Evolutionary conservation across 2,329 filamentous ascomycete genomes (phyloP).

Genomic region (Diaporthe sp.): DNA sequence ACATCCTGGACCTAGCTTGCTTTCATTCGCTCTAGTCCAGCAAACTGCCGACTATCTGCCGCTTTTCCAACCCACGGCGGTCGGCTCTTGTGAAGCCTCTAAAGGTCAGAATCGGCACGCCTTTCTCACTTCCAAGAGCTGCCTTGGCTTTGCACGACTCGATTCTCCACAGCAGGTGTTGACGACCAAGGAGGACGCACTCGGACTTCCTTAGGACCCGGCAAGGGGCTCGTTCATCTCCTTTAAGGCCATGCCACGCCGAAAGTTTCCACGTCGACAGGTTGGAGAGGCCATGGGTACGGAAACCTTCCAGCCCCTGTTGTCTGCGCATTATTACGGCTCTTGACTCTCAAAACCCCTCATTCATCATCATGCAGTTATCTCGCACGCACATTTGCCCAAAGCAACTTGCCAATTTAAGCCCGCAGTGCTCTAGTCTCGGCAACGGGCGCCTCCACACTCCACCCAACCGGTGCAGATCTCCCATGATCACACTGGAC

Average conservation of each 20-base stretch:
- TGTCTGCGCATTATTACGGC: not conserved
- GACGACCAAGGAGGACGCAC: not conserved
- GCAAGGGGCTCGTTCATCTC: slow-evolving; percentile 1
- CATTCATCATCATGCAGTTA: slow-evolving; percentile 26
- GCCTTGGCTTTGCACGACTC: slow-evolving; percentile 4
- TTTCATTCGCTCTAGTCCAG: not conserved
- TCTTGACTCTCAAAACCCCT: slow-evolving; percentile 16
- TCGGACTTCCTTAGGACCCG: not conserved
- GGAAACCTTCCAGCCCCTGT: slow-evolving; percentile 7
- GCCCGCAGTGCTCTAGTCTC: slow-evolving; percentile 11
- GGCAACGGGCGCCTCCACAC: slow-evolving; percentile 27
- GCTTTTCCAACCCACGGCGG: not conserved
- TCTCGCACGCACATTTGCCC: slow-evolving; percentile 19
- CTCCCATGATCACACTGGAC: slow-evolving; percentile 29
- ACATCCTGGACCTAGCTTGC: not conserved
- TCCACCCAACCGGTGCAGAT: slow-evolving; percentile 10
- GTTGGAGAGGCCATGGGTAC: not conserved
- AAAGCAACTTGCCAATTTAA: slow-evolving; percentile 25
- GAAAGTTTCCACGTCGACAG: not conserved
- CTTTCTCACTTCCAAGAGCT: not conserved
- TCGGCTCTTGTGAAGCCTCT: not conserved
- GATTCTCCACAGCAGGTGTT: not conserved
- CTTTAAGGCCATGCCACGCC: slow-evolving; percentile 4
- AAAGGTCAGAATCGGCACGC: not conserved
- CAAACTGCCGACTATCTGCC: not conserved